Evolutionary conservation across 768 basidiomycete genomes (phyloP).

Genomic region (Tricholoma flavovirens): DNA sequence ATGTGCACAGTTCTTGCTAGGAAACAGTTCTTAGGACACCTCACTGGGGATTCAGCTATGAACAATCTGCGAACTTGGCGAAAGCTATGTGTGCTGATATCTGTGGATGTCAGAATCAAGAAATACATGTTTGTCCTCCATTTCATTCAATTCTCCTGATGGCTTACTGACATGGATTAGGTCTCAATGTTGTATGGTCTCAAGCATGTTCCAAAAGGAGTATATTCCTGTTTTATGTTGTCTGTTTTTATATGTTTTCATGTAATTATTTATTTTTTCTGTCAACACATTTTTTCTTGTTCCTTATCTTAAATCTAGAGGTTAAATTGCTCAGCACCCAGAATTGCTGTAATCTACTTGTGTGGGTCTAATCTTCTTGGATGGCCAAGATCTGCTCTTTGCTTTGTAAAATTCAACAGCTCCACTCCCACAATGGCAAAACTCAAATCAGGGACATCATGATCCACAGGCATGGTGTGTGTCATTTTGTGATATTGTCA

Average conservation of each 20-base stretch:
- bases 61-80: slow-evolving; percentile 6
- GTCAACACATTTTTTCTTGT: not conserved
- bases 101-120: not conserved
- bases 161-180: not conserved
- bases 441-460: no score
- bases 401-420: not conserved
- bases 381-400: not conserved
- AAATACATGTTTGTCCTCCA: not conserved
- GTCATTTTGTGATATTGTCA: not conserved
- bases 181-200: not conserved
- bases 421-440: not conserved
- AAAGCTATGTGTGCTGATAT: not conserved
- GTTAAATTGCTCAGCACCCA: not conserved
- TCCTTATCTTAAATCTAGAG: not conserved
- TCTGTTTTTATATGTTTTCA: not conserved
- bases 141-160: not conserved
- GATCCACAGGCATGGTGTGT: not conserved
- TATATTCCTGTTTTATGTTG: not conserved
- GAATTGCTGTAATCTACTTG: not conserved
- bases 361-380: not conserved
- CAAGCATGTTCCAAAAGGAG: not conserved
- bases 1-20: slow-evolving; percentile 6
- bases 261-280: not conserved
- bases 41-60: slow-evolving; percentile 1
- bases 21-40: not conserved